Percentiles rank a stretch among this genome's conserved stretches.
Evolutionary conservation across 2,329 filamentous ascomycete genomes (phyloP).

Genomic region (Alternaria sp.): DNA sequence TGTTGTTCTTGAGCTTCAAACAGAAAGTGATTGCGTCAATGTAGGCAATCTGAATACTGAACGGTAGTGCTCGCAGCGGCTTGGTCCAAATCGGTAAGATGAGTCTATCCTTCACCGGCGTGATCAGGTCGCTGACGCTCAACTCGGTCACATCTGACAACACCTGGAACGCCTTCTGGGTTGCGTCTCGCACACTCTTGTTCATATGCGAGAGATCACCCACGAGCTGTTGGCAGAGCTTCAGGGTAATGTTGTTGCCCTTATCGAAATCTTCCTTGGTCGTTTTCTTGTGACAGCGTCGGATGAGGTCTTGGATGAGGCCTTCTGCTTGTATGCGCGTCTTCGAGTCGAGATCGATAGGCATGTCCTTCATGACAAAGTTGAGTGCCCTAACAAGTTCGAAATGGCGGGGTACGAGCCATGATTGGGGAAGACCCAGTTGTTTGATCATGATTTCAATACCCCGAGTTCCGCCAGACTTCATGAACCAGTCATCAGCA

Average conservation of each 20-base stretch:
- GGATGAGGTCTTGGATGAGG: conserved; percentile 80
- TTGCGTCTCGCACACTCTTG: conserved; percentile 87
- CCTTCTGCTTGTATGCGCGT: conserved; percentile 83
- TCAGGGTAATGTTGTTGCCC: conserved; percentile 70
- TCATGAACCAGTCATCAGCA: conserved; percentile 98
- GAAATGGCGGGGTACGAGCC: conserved; percentile 81
- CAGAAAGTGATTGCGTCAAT: conserved; percentile 98
- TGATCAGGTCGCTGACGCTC: conserved; percentile 85
- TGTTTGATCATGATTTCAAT: conserved; percentile 88
- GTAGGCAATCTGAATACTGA: conserved; percentile 94
- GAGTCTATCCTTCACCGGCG: conserved; percentile 87
- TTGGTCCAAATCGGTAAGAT: conserved; percentile 95
- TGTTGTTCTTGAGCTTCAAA: conserved; percentile 84
- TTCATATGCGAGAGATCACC: conserved; percentile 95
- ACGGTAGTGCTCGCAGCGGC: conserved; percentile 88
- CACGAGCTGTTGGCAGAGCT: conserved; percentile 84
- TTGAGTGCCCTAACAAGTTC: conserved; percentile 91
- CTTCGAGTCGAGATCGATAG: conserved; percentile 87
- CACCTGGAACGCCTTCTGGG: conserved; percentile 79
- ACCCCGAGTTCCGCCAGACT: conserved; percentile 88
- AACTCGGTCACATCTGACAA: conserved; percentile 79
- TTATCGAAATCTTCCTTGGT: conserved; percentile 80
- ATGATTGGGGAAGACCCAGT: conserved; percentile 80
- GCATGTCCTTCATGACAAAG: conserved; percentile 98
- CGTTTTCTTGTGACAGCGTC: conserved; percentile 77